Conservation (phyloP, 2,329 filamentous ascomycete species). For the Akanthomyces muscarius region DNA sequence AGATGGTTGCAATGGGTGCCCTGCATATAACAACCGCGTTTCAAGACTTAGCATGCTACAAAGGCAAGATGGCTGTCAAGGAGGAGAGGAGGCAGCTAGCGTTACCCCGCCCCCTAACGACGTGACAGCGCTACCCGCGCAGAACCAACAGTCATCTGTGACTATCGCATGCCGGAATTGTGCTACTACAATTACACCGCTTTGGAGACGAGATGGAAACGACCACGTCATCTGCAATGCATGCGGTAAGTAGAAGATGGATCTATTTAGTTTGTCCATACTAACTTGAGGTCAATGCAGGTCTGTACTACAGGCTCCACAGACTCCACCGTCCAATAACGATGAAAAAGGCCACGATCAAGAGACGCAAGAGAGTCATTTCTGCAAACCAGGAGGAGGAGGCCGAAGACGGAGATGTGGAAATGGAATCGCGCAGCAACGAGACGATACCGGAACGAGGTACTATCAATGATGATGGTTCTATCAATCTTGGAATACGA, state of each 20-base stretch:
- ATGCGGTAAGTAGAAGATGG: slow-evolving; percentile 64
- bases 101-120: slow-evolving; percentile 23
- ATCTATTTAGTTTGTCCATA: background rate
- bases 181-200: slow-evolving; percentile 88
- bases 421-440: slow-evolving; percentile 35
- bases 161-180: slow-evolving; percentile 96
- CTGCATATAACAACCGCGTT: slow-evolving; percentile 94
- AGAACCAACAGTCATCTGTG: slow-evolving; percentile 28
- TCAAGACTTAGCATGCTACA: slow-evolving; percentile 70
- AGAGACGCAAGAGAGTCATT: slow-evolving; percentile 89
- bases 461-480: slow-evolving; percentile 59
- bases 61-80: slow-evolving; percentile 37
- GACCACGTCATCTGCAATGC: slow-evolving; percentile 98
- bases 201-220: slow-evolving; percentile 91
- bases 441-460: slow-evolving; percentile 47
- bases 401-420: slow-evolving; percentile 46
- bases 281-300: slow-evolving; percentile 40
- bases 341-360: slow-evolving; percentile 98
- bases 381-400: slow-evolving; percentile 62
- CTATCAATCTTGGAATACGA: slow-evolving; percentile 57
- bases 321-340: slow-evolving; percentile 87
- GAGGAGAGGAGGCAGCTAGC: slow-evolving; percentile 21
- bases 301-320: slow-evolving; percentile 94
- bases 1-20: slow-evolving; percentile 91
- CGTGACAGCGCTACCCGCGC: slow-evolving; percentile 39